Percentiles rank a stretch among this genome's conserved stretches.
phyloP scores from a whole-genome alignment of 306 rosid genomes.

The Hippophae gyantsensis region DNA sequence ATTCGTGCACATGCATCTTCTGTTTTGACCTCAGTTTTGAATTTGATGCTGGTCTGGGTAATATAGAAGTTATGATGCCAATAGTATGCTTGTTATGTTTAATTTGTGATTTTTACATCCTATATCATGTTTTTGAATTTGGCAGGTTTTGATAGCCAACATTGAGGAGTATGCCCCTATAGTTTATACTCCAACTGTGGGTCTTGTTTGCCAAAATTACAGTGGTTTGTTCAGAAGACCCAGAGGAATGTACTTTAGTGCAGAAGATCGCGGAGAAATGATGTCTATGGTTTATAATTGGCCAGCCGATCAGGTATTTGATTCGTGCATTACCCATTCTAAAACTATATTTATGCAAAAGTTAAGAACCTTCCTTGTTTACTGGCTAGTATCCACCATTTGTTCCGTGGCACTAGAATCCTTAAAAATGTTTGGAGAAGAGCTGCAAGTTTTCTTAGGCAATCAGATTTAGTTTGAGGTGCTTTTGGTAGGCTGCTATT shows the following conservation, averaged over 20 bases:
- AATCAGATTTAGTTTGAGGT: not conserved
- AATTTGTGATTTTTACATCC: slow-evolving; percentile 1
- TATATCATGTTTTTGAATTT: slow-evolving; percentile 17
- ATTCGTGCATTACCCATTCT: not conserved
- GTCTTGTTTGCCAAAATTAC: slow-evolving; percentile 94
- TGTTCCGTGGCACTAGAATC: not conserved
- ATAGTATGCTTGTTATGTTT: not conserved
- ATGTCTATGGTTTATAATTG: slow-evolving; percentile 99
- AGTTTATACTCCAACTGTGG: slow-evolving; percentile 97
- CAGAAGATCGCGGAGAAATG: slow-evolving; percentile 97
- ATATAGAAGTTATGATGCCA: not conserved
- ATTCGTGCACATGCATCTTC: not conserved
- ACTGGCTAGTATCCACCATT: not conserved
- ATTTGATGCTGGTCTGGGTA: slow-evolving; percentile 4
- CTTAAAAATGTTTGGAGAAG: not conserved
- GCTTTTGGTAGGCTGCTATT: not conserved
- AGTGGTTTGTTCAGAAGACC: slow-evolving; percentile 97
- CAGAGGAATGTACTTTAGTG: slow-evolving; percentile 98
- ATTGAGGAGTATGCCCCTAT: slow-evolving; percentile 93
- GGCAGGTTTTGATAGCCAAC: slow-evolving; percentile 85
- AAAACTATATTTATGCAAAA: not conserved
- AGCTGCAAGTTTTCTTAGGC: not conserved
- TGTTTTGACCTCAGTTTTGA: not conserved
- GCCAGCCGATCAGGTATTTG: slow-evolving; percentile 81
- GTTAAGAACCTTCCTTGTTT: not conserved